Base-by-base conservation (phyloP, 495 filamentous ascomycete species). In the Tuber calosporum region DNA sequence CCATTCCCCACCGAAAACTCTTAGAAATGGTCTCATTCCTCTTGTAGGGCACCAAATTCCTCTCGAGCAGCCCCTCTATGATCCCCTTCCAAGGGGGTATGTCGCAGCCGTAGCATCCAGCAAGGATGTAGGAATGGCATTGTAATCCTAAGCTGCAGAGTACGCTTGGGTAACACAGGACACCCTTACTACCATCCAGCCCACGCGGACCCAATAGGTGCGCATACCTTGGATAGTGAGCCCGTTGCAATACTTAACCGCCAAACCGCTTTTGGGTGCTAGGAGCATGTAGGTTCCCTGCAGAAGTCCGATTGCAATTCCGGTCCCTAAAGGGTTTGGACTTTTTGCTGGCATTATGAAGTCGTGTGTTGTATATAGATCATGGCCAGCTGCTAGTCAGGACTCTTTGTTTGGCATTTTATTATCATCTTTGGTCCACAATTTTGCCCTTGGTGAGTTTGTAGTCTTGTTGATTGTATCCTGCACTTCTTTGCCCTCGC, bases 161-260 rank as follows among this genome's bases (percentile, higher is more conserved):
- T 89, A 85, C n/a, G 86, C 83, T 70, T 91, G 87, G 67, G 95
- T 86, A 69, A 96, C 83, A 1, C 83, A 83, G 8, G 79, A 75
- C 82, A 89, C 86, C 2, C 90, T 87, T 38, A 89, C 90, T 3
- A 91, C 92, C 72, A 95, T 85, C 93, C 93, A 97, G 43, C 93
- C 93, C 5, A 93, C 83, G 0, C 93, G 88, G 68, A 96, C 15
- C 93, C 93, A 0, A 93, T 93, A 11, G 96, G 83, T 42, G 93
- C 89, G 83, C 92, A 96, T 7, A 92, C 90, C 82, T 97, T 97
- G 22, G 92, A 94, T 82, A 94, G 87, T 2, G 91, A 95, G 38
- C 93, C 90, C 0, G 92, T 96, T 38, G 87, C 87, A 36, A 96
- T 86, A 6, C 87, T n/a, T n/a, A n/a, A n/a, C n/a, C n/a, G n/a